Conservation (phyloP, 768 basidiomycete genomes). For the Lentinula guzmanii region DNA sequence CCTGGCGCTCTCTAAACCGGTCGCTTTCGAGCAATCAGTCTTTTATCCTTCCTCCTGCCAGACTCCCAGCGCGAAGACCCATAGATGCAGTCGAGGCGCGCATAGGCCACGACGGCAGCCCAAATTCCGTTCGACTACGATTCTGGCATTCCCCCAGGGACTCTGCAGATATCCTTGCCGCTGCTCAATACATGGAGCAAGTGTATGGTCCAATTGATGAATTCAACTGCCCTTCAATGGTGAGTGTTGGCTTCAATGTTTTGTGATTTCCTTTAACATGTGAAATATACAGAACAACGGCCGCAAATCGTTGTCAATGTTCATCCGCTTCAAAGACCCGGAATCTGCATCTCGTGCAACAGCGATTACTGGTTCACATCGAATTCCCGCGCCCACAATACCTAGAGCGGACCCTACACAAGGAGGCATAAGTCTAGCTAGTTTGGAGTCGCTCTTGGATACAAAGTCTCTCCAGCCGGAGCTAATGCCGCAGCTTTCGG, state of each 20-base stretch:
- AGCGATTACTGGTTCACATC: neutral
- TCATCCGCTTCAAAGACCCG: neutral
- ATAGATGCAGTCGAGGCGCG: neutral
- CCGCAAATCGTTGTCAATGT: neutral
- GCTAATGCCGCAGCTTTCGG: neutral
- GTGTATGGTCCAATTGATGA: slow-evolving; percentile 3
- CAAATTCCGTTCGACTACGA: neutral
- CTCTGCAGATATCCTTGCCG: neutral
- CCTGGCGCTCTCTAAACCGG: neutral
- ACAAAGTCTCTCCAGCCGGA: neutral
- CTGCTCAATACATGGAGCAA: neutral
- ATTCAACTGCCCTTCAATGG: neutral
- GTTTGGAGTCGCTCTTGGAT: neutral
- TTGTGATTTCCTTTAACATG: neutral
- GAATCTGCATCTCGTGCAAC: neutral
- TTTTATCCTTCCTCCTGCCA: neutral
- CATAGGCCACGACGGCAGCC: neutral
- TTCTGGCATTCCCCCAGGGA: neutral
- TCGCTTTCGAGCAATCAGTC: neutral
- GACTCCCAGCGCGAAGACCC: neutral
- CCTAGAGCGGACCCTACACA: neutral
- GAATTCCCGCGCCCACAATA: neutral
- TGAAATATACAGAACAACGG: neutral
- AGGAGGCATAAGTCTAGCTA: neutral
- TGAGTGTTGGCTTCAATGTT: neutral